Conservation (phyloP, 179 eudicot genomes). For the Vitellaria paradoxa region DNA sequence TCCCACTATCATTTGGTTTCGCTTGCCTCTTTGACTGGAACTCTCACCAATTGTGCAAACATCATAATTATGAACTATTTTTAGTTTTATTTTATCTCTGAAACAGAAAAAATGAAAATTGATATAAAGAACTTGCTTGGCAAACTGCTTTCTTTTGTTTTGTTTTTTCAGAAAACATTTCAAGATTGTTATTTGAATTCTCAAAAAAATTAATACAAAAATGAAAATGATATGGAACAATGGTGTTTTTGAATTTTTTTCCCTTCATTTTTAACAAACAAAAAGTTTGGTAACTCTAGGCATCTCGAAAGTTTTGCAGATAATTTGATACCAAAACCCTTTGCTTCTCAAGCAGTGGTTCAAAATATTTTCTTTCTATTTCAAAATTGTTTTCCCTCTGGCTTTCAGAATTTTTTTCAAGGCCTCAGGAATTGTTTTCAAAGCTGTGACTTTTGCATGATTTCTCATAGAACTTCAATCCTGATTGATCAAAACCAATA, state of each 20-base stretch:
- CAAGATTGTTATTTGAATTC: too few relatives aligned
- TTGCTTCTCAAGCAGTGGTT: neutral
- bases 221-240: too few relatives aligned
- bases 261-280: too few relatives aligned
- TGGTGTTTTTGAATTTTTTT: too few relatives aligned
- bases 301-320: neutral
- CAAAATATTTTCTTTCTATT: neutral
- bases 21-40: neutral
- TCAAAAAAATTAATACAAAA: too few relatives aligned
- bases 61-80: neutral
- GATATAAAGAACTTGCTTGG: too few relatives aligned
- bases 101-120: too few relatives aligned
- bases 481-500: conserved; percentile 5
- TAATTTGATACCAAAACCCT: neutral
- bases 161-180: too few relatives aligned
- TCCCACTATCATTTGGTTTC: neutral
- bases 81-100: too few relatives aligned
- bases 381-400: neutral
- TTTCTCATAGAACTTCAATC: neutral
- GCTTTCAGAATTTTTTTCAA: neutral
- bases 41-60: conserved; percentile 3
- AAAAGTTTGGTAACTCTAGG: too few relatives aligned
- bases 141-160: too few relatives aligned
- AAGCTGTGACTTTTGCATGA: neutral
- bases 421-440: neutral